These are phyloP conservation scores for Penicillium alfredii DNA, from an alignment of 495 filamentous ascomycete species.

Conservation along the genomic window DNA sequence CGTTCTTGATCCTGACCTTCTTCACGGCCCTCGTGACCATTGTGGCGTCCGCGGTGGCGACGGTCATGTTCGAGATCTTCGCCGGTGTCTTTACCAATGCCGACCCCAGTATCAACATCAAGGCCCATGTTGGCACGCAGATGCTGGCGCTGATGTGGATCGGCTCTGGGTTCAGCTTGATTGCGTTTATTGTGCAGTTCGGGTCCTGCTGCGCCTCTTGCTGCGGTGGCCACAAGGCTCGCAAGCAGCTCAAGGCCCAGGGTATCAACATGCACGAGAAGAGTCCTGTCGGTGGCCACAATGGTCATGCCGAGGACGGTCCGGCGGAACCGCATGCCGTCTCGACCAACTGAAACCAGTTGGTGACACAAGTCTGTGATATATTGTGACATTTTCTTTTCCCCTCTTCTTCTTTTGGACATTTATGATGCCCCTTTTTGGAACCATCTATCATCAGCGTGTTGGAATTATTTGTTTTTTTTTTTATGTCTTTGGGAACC, in stretches of 20 bases:
- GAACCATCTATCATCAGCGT: too few species aligned
- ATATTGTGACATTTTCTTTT: too few species aligned
- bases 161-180: slow-evolving; percentile 56
- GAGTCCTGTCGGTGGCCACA: too few species aligned
- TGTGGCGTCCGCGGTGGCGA: slow-evolving; percentile 66
- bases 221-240: slow-evolving; percentile 38
- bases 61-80: slow-evolving; percentile 76
- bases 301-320: background rate
- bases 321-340: background rate
- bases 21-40: slow-evolving; percentile 58
- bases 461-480: too few species aligned
- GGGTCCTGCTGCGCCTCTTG: slow-evolving; percentile 60
- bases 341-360: too few species aligned
- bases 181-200: slow-evolving; percentile 66
- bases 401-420: too few species aligned
- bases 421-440: too few species aligned
- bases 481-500: too few species aligned
- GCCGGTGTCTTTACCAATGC: slow-evolving; percentile 58
- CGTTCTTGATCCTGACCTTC: slow-evolving; percentile 55
- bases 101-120: slow-evolving; percentile 65
- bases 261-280: slow-evolving; percentile 20
- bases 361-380: too few species aligned
- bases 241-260: slow-evolving; percentile 33
- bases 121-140: slow-evolving; percentile 56
- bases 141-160: slow-evolving; percentile 95